Percentiles rank a stretch among this genome's conserved stretches.
These are phyloP conservation scores for Eucalyptus curtisii DNA, from an alignment of 345 rosid species.

Conservation along the genomic window DNA sequence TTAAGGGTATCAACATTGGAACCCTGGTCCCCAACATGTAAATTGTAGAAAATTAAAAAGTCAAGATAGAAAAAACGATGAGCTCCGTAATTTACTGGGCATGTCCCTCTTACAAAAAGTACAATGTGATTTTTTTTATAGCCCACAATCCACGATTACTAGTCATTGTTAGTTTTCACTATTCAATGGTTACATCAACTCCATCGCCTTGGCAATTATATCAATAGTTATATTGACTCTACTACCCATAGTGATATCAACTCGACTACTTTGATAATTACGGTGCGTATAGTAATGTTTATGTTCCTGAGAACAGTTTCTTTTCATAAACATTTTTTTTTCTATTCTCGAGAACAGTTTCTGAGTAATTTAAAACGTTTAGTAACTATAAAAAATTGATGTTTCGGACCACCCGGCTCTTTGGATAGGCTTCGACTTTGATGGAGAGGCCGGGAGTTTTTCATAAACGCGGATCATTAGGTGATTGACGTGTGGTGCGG, in stretches of 20 bases:
- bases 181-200: neutral
- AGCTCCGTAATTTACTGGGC: accelerated
- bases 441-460: too few species aligned
- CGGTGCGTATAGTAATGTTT: too few species aligned
- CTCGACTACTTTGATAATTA: neutral
- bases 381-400: too few species aligned
- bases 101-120: neutral
- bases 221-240: neutral
- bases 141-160: neutral
- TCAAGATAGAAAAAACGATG: neutral
- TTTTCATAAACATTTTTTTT: too few species aligned
- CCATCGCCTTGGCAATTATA: accelerated
- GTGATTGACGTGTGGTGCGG: too few species aligned
- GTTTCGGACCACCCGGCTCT: too few species aligned
- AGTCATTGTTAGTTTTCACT: neutral
- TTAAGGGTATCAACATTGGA: neutral
- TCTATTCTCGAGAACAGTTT: too few species aligned
- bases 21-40: neutral
- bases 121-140: neutral
- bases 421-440: too few species aligned
- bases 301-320: too few species aligned
- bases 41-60: neutral
- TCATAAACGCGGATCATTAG: too few species aligned
- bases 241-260: accelerated
- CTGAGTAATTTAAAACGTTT: too few species aligned